phyloP scores from a whole-genome alignment of 805 yeast genomes.

The Myxozyma kluyveri region DNA sequence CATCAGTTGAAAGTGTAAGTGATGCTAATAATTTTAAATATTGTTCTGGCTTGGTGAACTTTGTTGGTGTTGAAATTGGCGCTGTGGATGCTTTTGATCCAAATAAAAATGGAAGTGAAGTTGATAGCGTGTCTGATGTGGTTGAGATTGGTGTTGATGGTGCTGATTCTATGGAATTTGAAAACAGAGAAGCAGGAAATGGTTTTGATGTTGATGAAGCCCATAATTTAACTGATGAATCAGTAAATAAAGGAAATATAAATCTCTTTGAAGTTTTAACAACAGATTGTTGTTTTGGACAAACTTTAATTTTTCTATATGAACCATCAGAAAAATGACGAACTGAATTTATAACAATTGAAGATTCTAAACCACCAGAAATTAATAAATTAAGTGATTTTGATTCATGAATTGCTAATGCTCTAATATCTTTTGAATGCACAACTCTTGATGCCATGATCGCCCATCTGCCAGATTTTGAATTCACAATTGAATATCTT shows the following conservation, averaged over 20 bases:
- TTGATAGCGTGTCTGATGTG: neutral
- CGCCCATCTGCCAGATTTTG: constrained; percentile 60
- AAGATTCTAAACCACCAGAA: constrained; percentile 80
- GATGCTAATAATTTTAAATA: neutral
- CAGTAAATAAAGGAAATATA: constrained; percentile 70
- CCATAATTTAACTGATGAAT: constrained; percentile 82
- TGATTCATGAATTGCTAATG: constrained; percentile 37
- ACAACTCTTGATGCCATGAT: constrained; percentile 70
- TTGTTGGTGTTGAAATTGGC: neutral
- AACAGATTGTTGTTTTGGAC: constrained; percentile 59
- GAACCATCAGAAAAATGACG: constrained; percentile 64
- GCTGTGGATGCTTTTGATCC: neutral
- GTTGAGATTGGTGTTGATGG: neutral
- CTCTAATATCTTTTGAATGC: constrained; percentile 57
- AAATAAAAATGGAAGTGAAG: neutral
- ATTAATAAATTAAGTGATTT: constrained; percentile 54
- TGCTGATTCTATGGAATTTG: neutral
- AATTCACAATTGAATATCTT: constrained; percentile 56
- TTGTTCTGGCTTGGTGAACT: constrained; percentile 38
- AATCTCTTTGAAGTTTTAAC: constrained; percentile 49
- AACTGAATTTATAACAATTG: constrained; percentile 58
- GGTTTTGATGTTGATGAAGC: constrained; percentile 27
- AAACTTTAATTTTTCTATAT: constrained; percentile 62
- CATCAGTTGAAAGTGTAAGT: constrained; percentile 52
- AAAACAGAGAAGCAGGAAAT: neutral